Base-by-base conservation (phyloP, 2,329 filamentous ascomycete genomes). In the Ceratocystis cubensis region DNA sequence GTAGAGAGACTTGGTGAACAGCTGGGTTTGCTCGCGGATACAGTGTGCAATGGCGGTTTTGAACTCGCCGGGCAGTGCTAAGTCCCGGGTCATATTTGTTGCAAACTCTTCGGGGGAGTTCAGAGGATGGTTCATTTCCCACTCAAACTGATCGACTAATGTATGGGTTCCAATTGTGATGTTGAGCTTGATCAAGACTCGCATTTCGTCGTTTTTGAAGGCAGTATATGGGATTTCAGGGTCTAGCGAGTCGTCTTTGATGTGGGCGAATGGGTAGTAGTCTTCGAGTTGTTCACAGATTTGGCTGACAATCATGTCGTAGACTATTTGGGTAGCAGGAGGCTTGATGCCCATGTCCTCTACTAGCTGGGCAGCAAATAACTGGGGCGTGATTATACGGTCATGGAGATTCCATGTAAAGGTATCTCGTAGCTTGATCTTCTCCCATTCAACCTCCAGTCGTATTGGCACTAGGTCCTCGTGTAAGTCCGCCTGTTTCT, bases 141-240 rank as follows among this genome's bases (percentile, higher is more conserved):
- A 99, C 76, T 99, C 94, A 69, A 99, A 97, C 74, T 97, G 94
- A 73, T 99, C 94, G 45, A 96, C 88, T 30, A 99, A 80, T 0
- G 92, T 97, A 73, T 96, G 90, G 70, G 90, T 88, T 50, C 93
- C 94, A 73, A 99, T 96, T 5, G 94, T 97, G 73, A 99, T 96
- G 76, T 97, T 96, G 63, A 99, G 81, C 76, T 96, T 97, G 76
- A 99, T 85, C 56, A 96, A 79, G 71, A 99, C 89, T 63, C 94
- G 88, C 93, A 99, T 96, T 78, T 99, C 94, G 74, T 99, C 94
- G 73, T 99, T 96, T 76, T 97, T 97, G 79, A 96, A 96, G 5
- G 94, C 92, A 48, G 83, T 87, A 74, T 97, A 97, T 0, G 93
- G 92, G 13, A 95, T 80, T 73, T 94, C 88, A 1, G 91, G 89